Conservation (phyloP, 1,284 basidiomycete species). For the Boletellus sp. region DNA sequence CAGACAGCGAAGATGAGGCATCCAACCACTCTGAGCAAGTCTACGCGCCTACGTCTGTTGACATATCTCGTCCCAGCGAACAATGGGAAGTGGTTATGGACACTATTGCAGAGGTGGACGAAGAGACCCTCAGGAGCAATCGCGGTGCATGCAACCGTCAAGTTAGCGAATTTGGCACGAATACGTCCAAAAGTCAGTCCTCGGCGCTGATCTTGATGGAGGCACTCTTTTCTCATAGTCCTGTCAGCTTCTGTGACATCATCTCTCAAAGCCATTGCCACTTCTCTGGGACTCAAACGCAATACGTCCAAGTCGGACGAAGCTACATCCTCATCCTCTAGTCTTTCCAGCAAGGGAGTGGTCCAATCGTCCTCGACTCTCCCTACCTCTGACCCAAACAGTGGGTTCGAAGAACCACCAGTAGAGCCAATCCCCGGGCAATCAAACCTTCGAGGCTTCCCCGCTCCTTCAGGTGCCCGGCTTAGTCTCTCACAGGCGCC, state of each 20-base stretch:
- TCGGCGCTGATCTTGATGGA: not conserved
- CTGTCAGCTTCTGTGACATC: conserved; percentile 50
- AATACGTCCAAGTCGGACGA: conserved; percentile 33
- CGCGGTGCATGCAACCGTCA: conserved; percentile 25
- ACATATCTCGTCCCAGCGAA: conserved; percentile 55
- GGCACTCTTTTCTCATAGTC: conserved; percentile 10
- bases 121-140: conserved; percentile 36
- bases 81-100: conserved; percentile 80
- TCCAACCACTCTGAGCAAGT: conserved; percentile 23
- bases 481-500: conserved; percentile 41
- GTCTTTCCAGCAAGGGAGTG: conserved; percentile 18
- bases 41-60: conserved; percentile 15
- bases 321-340: conserved; percentile 25
- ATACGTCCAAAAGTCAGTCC: conserved; percentile 57
- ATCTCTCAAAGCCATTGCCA: conserved; percentile 67
- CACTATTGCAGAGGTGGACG: conserved; percentile 60
- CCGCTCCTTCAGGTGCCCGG: conserved; percentile 55
- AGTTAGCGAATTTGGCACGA: conserved; percentile 65
- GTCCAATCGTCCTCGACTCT: conserved; percentile 48
- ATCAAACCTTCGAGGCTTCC: conserved; percentile 49
- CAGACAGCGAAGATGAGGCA: conserved; percentile 33
- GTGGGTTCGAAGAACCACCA: conserved; percentile 10
- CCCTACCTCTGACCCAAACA: conserved; percentile 36
- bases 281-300: conserved; percentile 64
- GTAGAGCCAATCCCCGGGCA: conserved; percentile 55